A percentile compares a stretch with the other conserved stretches of the same genome.
Conservation (phyloP, 257 asterid genomes). For the Primulina huaijiensis region DNA sequence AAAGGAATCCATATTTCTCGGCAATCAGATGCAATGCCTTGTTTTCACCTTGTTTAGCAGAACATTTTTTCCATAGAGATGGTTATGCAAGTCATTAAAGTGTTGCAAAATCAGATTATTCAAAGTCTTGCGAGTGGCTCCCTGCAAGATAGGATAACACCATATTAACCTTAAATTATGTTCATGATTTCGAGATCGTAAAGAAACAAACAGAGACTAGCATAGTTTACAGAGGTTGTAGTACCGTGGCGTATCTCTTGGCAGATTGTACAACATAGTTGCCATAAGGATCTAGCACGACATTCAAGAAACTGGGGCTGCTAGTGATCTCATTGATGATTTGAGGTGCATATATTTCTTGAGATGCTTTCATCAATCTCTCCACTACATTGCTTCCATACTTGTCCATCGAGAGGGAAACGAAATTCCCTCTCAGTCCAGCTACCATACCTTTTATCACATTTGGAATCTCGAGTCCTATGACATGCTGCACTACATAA, state of each 20-base stretch:
- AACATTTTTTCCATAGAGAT: constrained; percentile 8
- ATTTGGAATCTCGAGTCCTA: constrained; percentile 36
- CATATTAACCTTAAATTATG: too few species aligned
- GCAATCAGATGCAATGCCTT: not conserved
- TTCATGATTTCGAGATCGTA: not conserved
- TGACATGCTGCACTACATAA: constrained; percentile 45
- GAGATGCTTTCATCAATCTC: constrained; percentile 30
- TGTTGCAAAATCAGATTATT: not conserved
- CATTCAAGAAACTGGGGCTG: constrained; percentile 32
- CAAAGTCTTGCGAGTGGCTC: not conserved
- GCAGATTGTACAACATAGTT: constrained; percentile 50
- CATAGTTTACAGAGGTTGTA: constrained; percentile 15
- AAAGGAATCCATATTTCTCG: not conserved
- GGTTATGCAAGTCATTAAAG: not conserved
- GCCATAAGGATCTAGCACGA: constrained; percentile 46
- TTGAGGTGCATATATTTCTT: constrained; percentile 25
- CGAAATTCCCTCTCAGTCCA: constrained; percentile 27
- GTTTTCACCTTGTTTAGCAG: not conserved
- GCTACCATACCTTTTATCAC: constrained; percentile 30
- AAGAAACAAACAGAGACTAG: constrained; percentile 2
- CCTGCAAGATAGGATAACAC: not conserved
- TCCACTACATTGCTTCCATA: constrained; percentile 50
- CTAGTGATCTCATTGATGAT: constrained; percentile 35
- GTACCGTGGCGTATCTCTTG: constrained; percentile 8
- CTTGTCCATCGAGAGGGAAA: constrained; percentile 40